Evolutionary conservation across 306 rosid genomes (phyloP), one percentile per base, ranked within the genome.

Genomic region (Cucurbita ficifolia): DNA sequence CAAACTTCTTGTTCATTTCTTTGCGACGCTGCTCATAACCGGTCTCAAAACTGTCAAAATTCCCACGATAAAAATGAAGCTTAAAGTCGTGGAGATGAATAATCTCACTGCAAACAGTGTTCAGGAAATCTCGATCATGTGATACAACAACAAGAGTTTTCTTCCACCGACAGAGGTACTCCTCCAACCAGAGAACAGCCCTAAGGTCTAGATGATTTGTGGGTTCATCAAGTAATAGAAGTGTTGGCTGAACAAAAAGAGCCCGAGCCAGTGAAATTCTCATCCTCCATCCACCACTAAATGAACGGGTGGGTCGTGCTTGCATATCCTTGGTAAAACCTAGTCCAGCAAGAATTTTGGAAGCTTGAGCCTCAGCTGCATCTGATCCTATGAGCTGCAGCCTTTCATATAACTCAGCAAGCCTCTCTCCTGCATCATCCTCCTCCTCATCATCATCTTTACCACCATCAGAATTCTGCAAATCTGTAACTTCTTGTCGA

Each of bases 241-340:
- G 88, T 12, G 93, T 90, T 52, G 90, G 89, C 68, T 90, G 91
- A 56, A 83, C 89, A 72, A 90, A 90, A 60, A 90, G 91, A 46
- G 88, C 93, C 73, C 93, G 82, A 36, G 93, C 93, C 76, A 90
- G 76, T 62, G 93, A 63, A 74, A 74, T 74, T 29, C 77, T 57
- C 77, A 82, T 86, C 82, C 90, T 84, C 88, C 90, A 86, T 78
- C 91, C 91, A 73, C 96, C 96, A 76, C 89, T 88, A 70, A 88
- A 88, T 70, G 96, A 90, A 22, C 87, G 86, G 38, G 94, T 88
- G 2, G 84, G 84, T 12, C 88, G 87, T 54, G 78, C 86, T 59
- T 87, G 93, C 93, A 90, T 87, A 68, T 84, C 83, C 86, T 87
- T 88, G 8, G 89, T 84, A 83, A 90, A 90, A 42, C 96, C 96